These are phyloP conservation scores for Phlebiopsis gigantea DNA, from an alignment of 768 basidiomycete species.

Conservation along the genomic window DNA sequence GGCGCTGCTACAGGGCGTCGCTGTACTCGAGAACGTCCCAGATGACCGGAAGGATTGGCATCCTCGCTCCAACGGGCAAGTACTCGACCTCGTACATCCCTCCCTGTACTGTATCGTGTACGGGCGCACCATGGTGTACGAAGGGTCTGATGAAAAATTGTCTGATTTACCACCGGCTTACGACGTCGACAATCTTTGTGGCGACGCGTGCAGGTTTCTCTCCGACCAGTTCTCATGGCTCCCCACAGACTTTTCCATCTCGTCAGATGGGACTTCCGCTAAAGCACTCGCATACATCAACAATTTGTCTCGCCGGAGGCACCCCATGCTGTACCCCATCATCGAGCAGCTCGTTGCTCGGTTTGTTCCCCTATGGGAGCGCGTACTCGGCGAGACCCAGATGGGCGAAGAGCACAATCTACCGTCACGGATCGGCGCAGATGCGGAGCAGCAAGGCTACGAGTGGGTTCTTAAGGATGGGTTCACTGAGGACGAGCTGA, in stretches of 20 bases:
- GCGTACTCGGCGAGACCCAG: conserved; percentile 14
- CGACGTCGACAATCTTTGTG: neutral
- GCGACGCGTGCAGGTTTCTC: conserved; percentile 3
- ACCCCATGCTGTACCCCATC: conserved; percentile 14
- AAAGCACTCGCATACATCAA: conserved; percentile 22
- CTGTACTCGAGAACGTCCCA: conserved; percentile 32
- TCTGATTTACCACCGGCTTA: neutral
- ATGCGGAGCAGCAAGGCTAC: neutral
- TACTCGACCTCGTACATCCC: conserved; percentile 40
- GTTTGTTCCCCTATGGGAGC: conserved; percentile 25
- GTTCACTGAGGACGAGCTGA: neutral
- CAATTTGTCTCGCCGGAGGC: conserved; percentile 20
- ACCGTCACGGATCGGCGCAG: neutral
- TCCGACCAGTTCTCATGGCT: conserved; percentile 23
- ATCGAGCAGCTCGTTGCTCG: conserved; percentile 16
- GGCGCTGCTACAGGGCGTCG: neutral
- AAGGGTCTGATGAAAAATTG: neutral
- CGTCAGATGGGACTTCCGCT: conserved; percentile 16
- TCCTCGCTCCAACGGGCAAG: conserved; percentile 36
- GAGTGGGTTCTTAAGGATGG: neutral
- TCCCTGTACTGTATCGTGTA: conserved; percentile 38
- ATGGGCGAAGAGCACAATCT: neutral
- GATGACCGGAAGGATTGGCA: conserved; percentile 40
- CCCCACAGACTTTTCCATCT: conserved; percentile 24
- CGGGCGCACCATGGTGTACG: conserved; percentile 20